Base-by-base conservation (phyloP, 2,329 filamentous ascomycete species). In the Gremmenia infestans region DNA sequence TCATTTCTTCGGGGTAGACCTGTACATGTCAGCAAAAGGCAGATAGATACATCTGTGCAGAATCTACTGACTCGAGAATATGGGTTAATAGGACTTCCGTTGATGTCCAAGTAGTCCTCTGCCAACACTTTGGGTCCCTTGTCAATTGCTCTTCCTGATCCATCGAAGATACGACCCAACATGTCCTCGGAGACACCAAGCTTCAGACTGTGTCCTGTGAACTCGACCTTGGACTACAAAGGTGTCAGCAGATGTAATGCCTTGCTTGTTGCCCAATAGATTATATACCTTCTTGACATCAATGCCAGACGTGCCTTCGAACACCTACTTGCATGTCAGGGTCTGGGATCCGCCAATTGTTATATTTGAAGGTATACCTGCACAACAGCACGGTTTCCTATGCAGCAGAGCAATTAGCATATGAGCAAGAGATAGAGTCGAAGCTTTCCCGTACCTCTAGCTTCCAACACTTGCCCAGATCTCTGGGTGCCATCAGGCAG, bases 1-100 rank as follows among this genome's bases (percentile, higher is more conserved):
- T 97, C 93, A 99, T 99, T 78, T 99, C 95, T 79, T 99, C 94
- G 70, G 94, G 94, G 72, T 99, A 99, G 66, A 96, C 90, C 91
- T 95, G 62, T 23, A 40, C 12, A 37, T 50, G 55, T 46, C 23
- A 56, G 28, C 14, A 14, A 32, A 11, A 28, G 8, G 28, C 28
- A 32, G 28, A 32, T 11, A 32, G 28, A 32, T 32, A 32, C 28
- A 11, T 32, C 28, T 32, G 28, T 9, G 28, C 28, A 9, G 28
- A 11, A 32, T 32, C 51, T 37, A 70, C 83, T 68, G 82, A 95
- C 93, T 80, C 94, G 86, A 59, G 92, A 93, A 79, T 94, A 97
- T 60, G 94, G 94, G 79, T 99, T 99, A 78, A 99, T 99, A 58
- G 94, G 93, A 74, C 87, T 94, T 72, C 94, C 94, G 80, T 99